Evolutionary conservation across 371 early-diverging fungal species (phyloP), one percentile per base, ranked within the genome.

Genomic region (Mortierella sp.): DNA sequence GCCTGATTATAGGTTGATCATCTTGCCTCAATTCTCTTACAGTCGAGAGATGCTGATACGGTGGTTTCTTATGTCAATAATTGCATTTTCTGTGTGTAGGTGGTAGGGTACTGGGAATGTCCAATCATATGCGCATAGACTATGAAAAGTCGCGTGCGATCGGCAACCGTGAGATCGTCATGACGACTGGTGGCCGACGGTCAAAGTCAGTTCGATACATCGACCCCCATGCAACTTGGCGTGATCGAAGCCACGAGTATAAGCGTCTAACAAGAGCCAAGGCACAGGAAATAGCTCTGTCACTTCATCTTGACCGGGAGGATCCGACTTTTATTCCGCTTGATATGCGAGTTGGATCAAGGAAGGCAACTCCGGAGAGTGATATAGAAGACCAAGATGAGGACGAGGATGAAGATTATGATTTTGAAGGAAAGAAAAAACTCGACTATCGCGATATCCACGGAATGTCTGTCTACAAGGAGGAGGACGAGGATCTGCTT

Each of bases 101-200:
- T 48, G 83, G 84, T 8, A 78, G 70, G 48, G 70, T 83, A 1
- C 47, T 83, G 34, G 81, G 84, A 31, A 49, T 78, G 17, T 70
- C 81, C 8, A 26, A 62, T 7, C 15, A 56, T 15, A 14, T 65
- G 52, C 64, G 66, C 34, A 78, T 83, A 26, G 69, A 81, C 28
- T 61, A 46, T 54, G 56, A 56, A 34, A 75, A 67, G 52, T 60
- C 71, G 8, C 28, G 19, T 6, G 70, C 69, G 5, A 47, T 54
- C 8, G 82, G 81, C 0, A 64, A 62, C 37, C 49, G 62, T 6
- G 49, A 56, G 2, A 42, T 79, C 14, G 44, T 63, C 4, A 52
- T 82, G 7, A 72, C 72, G 28, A 54, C 46, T 27, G 53, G 50
- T 23, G 50, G 65, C 0, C 48, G 30, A 34, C 47, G 60, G 26